Evolutionary conservation across 2,329 filamentous ascomycete genomes (phyloP).

Genomic region (Fusarium cicatricum): DNA sequence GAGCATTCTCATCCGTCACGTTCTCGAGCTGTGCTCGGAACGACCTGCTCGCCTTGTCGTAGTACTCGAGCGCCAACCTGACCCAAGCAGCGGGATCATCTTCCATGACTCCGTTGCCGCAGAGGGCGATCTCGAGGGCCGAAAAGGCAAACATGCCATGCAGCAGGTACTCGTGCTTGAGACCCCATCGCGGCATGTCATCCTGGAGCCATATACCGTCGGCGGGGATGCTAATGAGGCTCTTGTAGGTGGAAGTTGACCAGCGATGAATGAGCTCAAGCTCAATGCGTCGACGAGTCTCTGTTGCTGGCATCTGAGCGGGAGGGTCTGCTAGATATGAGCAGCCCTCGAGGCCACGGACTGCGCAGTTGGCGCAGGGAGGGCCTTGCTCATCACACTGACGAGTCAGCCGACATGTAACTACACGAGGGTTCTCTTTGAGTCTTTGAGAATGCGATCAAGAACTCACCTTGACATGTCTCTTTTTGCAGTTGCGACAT

Average conservation of each 20-base stretch:
- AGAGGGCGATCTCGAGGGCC: conserved; percentile 35
- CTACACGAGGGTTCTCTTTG: background rate
- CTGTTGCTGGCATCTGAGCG: conserved; percentile 14
- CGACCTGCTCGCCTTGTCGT: conserved; percentile 34
- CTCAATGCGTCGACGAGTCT: conserved; percentile 47
- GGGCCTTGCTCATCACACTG: conserved; percentile 50
- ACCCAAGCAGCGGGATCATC: conserved; percentile 34
- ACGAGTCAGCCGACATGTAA: no score
- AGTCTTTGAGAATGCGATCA: background rate
- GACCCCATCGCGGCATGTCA: conserved; percentile 45
- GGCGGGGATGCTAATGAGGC: conserved; percentile 49
- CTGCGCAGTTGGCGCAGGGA: conserved; percentile 46
- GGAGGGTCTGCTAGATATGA: conserved; percentile 27
- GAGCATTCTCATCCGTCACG: conserved; percentile 31
- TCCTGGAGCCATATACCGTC: conserved; percentile 47
- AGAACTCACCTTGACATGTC: conserved; percentile 37
- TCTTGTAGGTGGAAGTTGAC: conserved; percentile 55
- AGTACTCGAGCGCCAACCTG: conserved; percentile 37
- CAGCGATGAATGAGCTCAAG: conserved; percentile 62
- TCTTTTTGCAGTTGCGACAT: conserved; percentile 39
- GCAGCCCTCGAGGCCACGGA: conserved; percentile 38
- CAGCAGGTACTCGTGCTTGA: conserved; percentile 52
- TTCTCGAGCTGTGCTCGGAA: conserved; percentile 35
- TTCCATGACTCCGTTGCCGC: conserved; percentile 20
- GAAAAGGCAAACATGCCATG: conserved; percentile 46